Evolutionary conservation across 2,329 filamentous ascomycete species (phyloP), one percentile per base, ranked within the genome.

Genomic region (Alternaria metachromatica): DNA sequence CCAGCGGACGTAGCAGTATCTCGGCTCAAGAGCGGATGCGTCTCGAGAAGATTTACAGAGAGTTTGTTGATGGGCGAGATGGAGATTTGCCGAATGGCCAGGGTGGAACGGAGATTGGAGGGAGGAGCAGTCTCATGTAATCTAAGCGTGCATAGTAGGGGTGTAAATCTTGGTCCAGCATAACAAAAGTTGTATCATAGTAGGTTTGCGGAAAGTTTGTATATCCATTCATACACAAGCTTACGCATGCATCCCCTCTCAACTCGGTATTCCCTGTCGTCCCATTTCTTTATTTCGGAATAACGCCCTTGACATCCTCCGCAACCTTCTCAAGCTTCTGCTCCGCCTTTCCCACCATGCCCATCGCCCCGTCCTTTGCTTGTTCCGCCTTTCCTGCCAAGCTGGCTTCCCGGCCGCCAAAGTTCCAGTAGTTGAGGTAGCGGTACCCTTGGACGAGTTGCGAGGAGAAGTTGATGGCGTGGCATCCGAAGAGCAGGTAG

Each of bases 81-180:
- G 96, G 96, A 8, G 94, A 98, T 83, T 94, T 99, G 93, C 93
- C 90, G 64, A 95, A 92, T 80, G 96, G 96, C 2, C 93, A 98
- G 81, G 94, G 92, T 0, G 92, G 91, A 60, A 96, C 90, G 80
- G 96, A 98, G 81, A 89, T 99, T 81, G 96, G 96, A 8, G 96
- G 94, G 13, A 86, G 96, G 77, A 95, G 91, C 72, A 98, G 94
- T 81, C 84, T 99, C 81, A 98, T 98, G 96, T 97, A 74, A 53
- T 53, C n/a, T 6, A 9, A 2, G 45, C 1, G 12, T 30, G 25
- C 25, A 41, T 7, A 37, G 25, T 53, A 41, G 13, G 6, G n/a
- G 15, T 37, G 23, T 37, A 23, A 10, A 55, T 55, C 33, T 18
- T 13, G 23, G 18, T 41, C 25, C 10, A 21, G 20, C 28, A 6